These are phyloP conservation scores for Paecilomyces sp. DNA, from an alignment of 2,329 filamentous ascomycete species.

Conservation along the genomic window DNA sequence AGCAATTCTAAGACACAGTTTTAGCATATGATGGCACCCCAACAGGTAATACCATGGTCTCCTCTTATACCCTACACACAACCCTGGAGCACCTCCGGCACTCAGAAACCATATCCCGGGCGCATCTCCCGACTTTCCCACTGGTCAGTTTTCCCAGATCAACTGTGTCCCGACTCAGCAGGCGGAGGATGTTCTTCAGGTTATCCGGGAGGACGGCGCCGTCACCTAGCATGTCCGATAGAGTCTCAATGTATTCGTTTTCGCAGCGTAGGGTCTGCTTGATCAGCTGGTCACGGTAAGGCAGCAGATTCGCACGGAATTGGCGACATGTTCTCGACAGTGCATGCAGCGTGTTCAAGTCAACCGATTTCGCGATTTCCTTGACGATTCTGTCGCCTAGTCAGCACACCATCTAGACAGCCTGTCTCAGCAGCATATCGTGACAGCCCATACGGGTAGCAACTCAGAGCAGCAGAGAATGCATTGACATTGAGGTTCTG, in stretches of 20 bases:
- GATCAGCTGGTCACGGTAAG: conserved; percentile 68
- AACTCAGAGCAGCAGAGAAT: conserved; percentile 38
- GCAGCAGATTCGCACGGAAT: conserved; percentile 68
- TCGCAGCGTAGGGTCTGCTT: conserved; percentile 70
- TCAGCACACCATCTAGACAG: conserved; percentile 7
- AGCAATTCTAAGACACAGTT: conserved; percentile 63
- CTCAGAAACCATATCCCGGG: conserved; percentile 76
- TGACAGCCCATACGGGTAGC: conserved; percentile 39
- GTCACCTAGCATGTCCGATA: conserved; percentile 35
- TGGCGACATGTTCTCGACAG: conserved; percentile 76
- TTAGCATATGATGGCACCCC: not conserved
- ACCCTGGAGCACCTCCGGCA: conserved; percentile 71
- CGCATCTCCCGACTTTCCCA: conserved; percentile 71
- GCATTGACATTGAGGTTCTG: conserved; percentile 21
- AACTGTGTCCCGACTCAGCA: conserved; percentile 19
- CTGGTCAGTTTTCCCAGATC: conserved; percentile 40
- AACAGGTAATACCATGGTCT: not conserved
- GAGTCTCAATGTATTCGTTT: conserved; percentile 53
- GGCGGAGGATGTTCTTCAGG: conserved; percentile 22
- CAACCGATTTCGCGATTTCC: conserved; percentile 67
- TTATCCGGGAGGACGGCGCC: conserved; percentile 26
- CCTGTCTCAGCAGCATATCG: conserved; percentile 7
- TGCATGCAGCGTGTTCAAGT: conserved; percentile 79
- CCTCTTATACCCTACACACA: conserved; percentile 64
- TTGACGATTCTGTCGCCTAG: conserved; percentile 59